phyloP scores from a whole-genome alignment of 169 alveolate species.

The Miamiensis avidus region DNA sequence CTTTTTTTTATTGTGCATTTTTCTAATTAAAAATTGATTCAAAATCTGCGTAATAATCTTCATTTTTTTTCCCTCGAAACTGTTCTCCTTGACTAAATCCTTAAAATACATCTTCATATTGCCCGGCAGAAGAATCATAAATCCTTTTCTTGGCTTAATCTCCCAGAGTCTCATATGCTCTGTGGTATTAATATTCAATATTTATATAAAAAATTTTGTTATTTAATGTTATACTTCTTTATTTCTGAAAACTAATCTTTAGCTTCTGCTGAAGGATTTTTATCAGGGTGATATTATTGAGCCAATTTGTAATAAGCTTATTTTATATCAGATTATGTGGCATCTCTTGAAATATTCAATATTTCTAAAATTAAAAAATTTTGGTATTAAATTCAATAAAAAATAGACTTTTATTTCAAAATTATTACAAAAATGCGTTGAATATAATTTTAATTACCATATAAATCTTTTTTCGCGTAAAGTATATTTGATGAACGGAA shows the following conservation, averaged over 20 bases:
- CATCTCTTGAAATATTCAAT: conserved; percentile 88
- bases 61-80: neutral
- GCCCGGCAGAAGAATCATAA: neutral
- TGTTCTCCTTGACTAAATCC: neutral
- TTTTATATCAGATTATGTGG: conserved; percentile 89
- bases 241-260: neutral
- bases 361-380: conserved; percentile 24
- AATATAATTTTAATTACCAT: conserved; percentile 22
- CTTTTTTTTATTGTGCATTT: neutral
- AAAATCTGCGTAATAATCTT: neutral
- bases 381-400: neutral
- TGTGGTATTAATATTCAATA: too few relatives aligned
- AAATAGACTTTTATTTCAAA: neutral
- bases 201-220: too few relatives aligned
- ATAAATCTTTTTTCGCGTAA: conserved; percentile 16
- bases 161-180: neutral
- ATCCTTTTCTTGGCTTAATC: neutral
- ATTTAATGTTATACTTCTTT: neutral
- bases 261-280: conserved; percentile 69
- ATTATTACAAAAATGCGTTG: neutral
- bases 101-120: neutral
- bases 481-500: neutral
- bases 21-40: neutral
- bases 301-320: conserved; percentile 91
- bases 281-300: conserved; percentile 94